Conservation (phyloP, 352 stramenopile species). For the Blastocystis sp. region DNA sequence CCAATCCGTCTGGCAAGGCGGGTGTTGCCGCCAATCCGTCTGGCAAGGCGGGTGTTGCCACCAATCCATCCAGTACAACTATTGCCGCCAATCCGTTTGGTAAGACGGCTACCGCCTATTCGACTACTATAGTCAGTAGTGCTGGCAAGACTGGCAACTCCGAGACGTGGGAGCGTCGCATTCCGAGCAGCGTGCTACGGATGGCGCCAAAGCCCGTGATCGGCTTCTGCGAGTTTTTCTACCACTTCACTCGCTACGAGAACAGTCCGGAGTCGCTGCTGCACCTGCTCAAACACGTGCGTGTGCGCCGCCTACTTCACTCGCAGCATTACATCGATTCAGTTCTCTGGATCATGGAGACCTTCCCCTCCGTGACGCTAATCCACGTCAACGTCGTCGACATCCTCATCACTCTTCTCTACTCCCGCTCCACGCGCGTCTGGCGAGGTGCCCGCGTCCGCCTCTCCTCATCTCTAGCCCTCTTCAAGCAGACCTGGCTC, state of each 20-base stretch:
- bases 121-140: too few relatives aligned
- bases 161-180: not conserved
- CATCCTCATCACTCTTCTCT: slow-evolving; percentile 41
- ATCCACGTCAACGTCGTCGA: slow-evolving; percentile 43
- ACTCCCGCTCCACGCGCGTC: not conserved
- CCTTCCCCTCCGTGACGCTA: slow-evolving; percentile 30
- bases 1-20: too few relatives aligned
- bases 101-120: not conserved
- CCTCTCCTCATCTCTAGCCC: not conserved
- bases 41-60: too few relatives aligned
- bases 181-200: not conserved
- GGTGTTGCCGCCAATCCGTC: too few relatives aligned
- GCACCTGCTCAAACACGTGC: not conserved
- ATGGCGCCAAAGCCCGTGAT: slow-evolving; percentile 34
- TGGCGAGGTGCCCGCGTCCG: not conserved
- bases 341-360: slow-evolving; percentile 12
- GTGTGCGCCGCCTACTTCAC: not conserved
- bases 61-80: too few relatives aligned
- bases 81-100: not conserved
- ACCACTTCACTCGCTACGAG: not conserved
- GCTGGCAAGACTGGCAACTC: too few relatives aligned
- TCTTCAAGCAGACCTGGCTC: slow-evolving; percentile 5
- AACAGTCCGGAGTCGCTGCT: not conserved
- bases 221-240: slow-evolving; percentile 53
- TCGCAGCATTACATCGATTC: slow-evolving; percentile 21